Conservation (phyloP, 495 filamentous ascomycete genomes). For the Xylaria curta region DNA sequence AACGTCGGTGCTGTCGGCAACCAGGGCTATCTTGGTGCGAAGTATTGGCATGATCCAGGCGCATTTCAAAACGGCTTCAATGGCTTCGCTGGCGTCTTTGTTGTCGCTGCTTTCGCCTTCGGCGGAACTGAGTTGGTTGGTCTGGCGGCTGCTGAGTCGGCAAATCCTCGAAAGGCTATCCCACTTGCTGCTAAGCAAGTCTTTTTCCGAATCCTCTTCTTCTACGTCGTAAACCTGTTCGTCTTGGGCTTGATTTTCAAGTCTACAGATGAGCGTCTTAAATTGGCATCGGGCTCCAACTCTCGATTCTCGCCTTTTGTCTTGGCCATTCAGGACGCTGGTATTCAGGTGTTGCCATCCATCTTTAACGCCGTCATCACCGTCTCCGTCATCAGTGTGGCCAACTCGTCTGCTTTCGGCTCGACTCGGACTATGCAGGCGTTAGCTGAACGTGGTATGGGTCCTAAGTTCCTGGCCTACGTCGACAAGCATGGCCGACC, state of each 20-base stretch:
- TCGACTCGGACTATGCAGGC: slow-evolving; percentile 71
- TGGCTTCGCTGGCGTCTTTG: slow-evolving; percentile 70
- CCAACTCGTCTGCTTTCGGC: slow-evolving; percentile 68
- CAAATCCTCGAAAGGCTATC: slow-evolving; percentile 76
- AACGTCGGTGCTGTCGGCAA: slow-evolving; percentile 64
- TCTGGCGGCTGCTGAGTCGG: slow-evolving; percentile 80
- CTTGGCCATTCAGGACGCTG: slow-evolving; percentile 67
- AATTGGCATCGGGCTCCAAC: slow-evolving; percentile 51
- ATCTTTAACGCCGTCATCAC: slow-evolving; percentile 77
- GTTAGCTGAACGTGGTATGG: slow-evolving; percentile 62
- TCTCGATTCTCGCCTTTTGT: slow-evolving; percentile 68
- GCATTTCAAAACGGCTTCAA: slow-evolving; percentile 74
- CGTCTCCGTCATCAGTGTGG: slow-evolving; percentile 62
- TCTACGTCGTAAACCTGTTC: slow-evolving; percentile 73
- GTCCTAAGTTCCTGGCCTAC: slow-evolving; percentile 61
- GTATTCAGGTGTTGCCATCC: slow-evolving; percentile 68
- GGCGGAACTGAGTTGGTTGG: slow-evolving; percentile 75
- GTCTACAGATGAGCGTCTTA: slow-evolving; percentile 48
- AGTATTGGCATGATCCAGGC: slow-evolving; percentile 62
- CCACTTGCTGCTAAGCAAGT: slow-evolving; percentile 79
- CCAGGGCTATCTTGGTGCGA: slow-evolving; percentile 67
- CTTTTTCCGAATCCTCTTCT: slow-evolving; percentile 86
- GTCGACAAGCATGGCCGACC: slow-evolving; percentile 66
- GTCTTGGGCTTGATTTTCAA: slow-evolving; percentile 63
- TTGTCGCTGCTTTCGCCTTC: slow-evolving; percentile 71